Conservation (phyloP, 805 yeast genomes). For the Zygosaccharomyces bailii region DNA sequence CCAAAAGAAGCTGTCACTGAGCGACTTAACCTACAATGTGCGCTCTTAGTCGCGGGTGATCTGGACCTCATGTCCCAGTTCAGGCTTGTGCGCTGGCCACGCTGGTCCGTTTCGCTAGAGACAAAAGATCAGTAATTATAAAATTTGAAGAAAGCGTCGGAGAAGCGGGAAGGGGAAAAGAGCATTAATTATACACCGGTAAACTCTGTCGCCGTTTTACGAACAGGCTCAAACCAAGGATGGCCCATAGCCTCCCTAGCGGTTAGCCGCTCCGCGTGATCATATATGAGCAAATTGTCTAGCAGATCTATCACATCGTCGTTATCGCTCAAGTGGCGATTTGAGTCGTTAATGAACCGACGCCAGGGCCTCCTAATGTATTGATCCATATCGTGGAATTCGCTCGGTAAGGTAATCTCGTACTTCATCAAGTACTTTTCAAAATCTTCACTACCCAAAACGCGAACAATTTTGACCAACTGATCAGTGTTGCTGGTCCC, state of each 20-base stretch:
- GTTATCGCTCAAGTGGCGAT: slow-evolving; percentile 57
- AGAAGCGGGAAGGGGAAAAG: neutral
- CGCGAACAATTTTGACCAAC: slow-evolving; percentile 81
- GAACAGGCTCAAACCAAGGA: slow-evolving; percentile 32
- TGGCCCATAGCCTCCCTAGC: slow-evolving; percentile 87
- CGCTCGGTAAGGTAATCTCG: slow-evolving; percentile 63
- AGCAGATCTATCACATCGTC: slow-evolving; percentile 77
- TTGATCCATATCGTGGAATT: slow-evolving; percentile 72
- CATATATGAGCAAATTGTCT: slow-evolving; percentile 75
- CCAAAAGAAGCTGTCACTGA: slow-evolving; percentile 7
- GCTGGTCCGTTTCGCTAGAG: slow-evolving; percentile 9
- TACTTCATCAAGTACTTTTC: slow-evolving; percentile 67
- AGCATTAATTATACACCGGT: slow-evolving; percentile 4
- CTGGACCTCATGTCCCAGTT: slow-evolving; percentile 19
- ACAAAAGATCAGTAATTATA: neutral
- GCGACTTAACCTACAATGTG: slow-evolving; percentile 17
- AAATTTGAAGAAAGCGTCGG: neutral
- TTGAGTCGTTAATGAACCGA: slow-evolving; percentile 65
- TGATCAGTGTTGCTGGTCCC: slow-evolving; percentile 91
- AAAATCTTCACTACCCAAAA: slow-evolving; percentile 81
- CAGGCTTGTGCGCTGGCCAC: slow-evolving; percentile 21
- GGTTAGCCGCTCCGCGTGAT: slow-evolving; percentile 83
- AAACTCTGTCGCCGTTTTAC: slow-evolving; percentile 10
- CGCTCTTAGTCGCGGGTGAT: slow-evolving; percentile 21
- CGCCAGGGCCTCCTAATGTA: slow-evolving; percentile 86